Evolutionary conservation across 2,329 filamentous ascomycete species (phyloP).

Genomic region (Blastomyces silverae): DNA sequence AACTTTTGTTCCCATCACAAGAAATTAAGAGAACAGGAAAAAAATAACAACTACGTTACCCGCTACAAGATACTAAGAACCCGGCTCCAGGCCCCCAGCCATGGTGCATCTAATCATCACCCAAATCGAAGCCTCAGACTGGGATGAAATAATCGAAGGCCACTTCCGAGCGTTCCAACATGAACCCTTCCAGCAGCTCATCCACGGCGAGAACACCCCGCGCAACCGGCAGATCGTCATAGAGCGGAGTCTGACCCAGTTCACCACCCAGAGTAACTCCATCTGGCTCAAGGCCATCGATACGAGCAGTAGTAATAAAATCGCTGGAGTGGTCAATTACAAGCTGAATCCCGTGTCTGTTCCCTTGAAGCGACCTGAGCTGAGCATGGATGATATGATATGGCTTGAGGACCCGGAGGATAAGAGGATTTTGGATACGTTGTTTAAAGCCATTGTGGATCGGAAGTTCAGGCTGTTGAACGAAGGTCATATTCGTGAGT

Average conservation of each 20-base stretch:
- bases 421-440: slow-evolving; percentile 13
- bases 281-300: slow-evolving; percentile 20
- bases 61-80: neutral
- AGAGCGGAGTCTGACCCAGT: slow-evolving; percentile 12
- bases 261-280: slow-evolving; percentile 9
- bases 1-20: neutral
- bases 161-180: slow-evolving; percentile 18
- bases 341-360: slow-evolving; percentile 16
- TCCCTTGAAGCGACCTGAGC: neutral
- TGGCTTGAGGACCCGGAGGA: slow-evolving; percentile 20
- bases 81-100: neutral
- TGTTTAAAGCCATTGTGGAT: slow-evolving; percentile 18
- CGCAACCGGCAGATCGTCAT: slow-evolving; percentile 17
- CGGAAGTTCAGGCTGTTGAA: slow-evolving; percentile 16
- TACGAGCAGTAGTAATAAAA: slow-evolving; percentile 11
- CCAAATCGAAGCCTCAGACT: slow-evolving; percentile 17
- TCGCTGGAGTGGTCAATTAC: slow-evolving; percentile 18
- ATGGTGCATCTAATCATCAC: slow-evolving; percentile 17
- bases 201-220: slow-evolving; percentile 14
- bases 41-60: neutral
- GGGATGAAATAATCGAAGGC: slow-evolving; percentile 18
- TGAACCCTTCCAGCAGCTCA: slow-evolving; percentile 17
- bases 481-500: slow-evolving; percentile 20
- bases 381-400: slow-evolving; percentile 15
- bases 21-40: neutral